Conservation (phyloP, 2,329 filamentous ascomycete species). For the Penicillium aurantiogriseum region DNA sequence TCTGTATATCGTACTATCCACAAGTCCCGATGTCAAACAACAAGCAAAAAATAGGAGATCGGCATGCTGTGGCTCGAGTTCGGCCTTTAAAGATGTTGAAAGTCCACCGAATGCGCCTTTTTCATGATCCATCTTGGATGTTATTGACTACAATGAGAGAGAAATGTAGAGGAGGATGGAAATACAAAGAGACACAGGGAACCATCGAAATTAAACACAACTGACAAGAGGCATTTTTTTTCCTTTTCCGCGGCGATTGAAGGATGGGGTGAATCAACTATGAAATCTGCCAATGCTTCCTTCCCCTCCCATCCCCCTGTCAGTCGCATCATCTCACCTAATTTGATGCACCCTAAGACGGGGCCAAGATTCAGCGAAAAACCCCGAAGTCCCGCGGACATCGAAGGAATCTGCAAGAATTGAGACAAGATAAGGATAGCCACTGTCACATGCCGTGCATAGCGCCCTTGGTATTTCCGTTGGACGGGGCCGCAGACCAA, state of each 20-base stretch:
- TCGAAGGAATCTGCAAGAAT: background rate
- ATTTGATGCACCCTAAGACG: slow-evolving; percentile 6
- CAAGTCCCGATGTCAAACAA: slow-evolving; percentile 29
- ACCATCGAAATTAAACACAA: background rate
- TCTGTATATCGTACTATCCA: slow-evolving; percentile 34
- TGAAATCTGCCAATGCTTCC: background rate
- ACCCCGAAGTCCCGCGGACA: background rate
- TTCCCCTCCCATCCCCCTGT: background rate
- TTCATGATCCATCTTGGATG: slow-evolving; percentile 2
- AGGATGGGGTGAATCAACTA: background rate
- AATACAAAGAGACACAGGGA: background rate
- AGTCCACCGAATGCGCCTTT: slow-evolving; percentile 8
- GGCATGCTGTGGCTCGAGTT: slow-evolving; percentile 25
- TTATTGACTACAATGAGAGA: background rate
- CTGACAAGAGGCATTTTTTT: background rate
- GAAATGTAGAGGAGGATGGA: background rate
- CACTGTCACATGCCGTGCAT: slow-evolving; percentile 4
- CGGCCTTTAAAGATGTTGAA: slow-evolving; percentile 17
- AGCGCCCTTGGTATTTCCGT: background rate
- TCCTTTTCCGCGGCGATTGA: background rate
- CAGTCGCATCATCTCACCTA: background rate
- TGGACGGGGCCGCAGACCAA: background rate
- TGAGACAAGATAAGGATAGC: background rate
- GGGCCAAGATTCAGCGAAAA: slow-evolving; percentile 1
- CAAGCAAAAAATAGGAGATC: slow-evolving; percentile 29